Conservation (phyloP, 768 basidiomycete species). For the Boletus edulis region DNA sequence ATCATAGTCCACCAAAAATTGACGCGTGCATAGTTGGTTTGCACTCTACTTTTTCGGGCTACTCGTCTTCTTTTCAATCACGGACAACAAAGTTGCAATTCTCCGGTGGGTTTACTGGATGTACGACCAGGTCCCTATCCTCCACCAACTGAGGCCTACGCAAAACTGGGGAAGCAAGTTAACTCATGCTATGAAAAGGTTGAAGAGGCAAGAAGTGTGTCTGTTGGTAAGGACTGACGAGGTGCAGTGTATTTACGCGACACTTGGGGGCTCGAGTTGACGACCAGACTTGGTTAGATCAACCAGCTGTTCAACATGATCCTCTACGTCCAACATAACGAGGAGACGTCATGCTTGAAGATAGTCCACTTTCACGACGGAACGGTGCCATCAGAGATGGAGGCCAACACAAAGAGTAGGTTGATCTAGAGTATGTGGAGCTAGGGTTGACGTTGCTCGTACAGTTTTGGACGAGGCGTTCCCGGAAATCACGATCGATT, state of each 20-base stretch:
- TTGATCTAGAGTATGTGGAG: background rate
- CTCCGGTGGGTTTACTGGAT: constrained; percentile 58
- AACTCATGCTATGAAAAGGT: constrained; percentile 41
- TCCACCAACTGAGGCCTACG: constrained; percentile 42
- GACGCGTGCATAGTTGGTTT: constrained; percentile 48
- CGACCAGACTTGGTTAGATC: constrained; percentile 43
- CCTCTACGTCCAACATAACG: constrained; percentile 63
- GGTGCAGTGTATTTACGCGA: constrained; percentile 35
- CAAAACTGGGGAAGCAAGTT: constrained; percentile 42
- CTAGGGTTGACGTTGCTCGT: background rate
- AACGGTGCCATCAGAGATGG: constrained; percentile 66
- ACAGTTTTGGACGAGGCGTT: constrained; percentile 61
- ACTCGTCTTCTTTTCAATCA: constrained; percentile 43
- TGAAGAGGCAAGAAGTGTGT: constrained; percentile 56
- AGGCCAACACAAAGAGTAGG: constrained; percentile 66
- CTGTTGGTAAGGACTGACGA: constrained; percentile 65
- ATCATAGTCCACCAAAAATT: background rate
- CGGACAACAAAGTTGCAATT: constrained; percentile 53
- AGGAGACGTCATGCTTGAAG: constrained; percentile 68
- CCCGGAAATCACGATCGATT: constrained; percentile 61
- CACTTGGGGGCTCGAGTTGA: background rate
- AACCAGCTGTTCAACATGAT: constrained; percentile 63
- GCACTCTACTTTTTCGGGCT: constrained; percentile 57
- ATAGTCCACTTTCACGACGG: constrained; percentile 63
- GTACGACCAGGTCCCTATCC: constrained; percentile 55